A percentile compares a stretch with the other conserved stretches of the same genome.
These are phyloP conservation scores for Phytophthora hybrid DNA, from an alignment of 352 stramenopile species.

Conservation along the genomic window DNA sequence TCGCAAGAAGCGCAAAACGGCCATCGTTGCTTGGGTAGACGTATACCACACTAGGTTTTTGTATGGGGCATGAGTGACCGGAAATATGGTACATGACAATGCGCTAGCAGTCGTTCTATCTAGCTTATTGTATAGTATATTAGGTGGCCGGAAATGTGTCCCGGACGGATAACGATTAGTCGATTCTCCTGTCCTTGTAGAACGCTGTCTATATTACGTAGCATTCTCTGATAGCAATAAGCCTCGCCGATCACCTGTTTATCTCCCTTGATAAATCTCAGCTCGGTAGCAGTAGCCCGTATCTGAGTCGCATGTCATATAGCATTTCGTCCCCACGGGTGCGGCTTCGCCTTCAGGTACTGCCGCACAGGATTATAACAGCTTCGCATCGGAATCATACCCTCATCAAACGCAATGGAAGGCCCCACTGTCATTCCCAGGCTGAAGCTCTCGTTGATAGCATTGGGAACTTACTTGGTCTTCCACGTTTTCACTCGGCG, in stretches of 20 bases:
- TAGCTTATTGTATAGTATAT: too few relatives aligned
- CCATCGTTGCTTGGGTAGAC: too few relatives aligned
- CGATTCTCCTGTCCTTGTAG: not conserved
- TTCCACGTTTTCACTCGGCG: constrained; percentile 6
- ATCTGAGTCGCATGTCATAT: not conserved
- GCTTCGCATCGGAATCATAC: constrained; percentile 9
- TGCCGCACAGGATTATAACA: constrained; percentile 13
- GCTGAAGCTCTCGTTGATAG: not conserved
- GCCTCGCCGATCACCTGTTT: not conserved
- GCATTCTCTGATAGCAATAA: not conserved
- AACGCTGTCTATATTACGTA: constrained; percentile 12
- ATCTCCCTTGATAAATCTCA: constrained; percentile 11
- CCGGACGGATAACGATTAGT: constrained; percentile 17
- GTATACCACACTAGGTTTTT: too few relatives aligned
- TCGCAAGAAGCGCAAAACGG: too few relatives aligned
- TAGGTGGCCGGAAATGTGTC: too few relatives aligned
- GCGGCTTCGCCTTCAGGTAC: constrained; percentile 4
- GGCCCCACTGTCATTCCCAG: not conserved
- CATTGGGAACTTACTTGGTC: not conserved
- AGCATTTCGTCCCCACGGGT: constrained; percentile 9
- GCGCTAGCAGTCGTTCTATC: too few relatives aligned
- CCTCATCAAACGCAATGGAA: constrained; percentile 5
- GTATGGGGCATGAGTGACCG: too few relatives aligned
- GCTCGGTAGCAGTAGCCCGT: constrained; percentile 9
- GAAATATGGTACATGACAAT: too few relatives aligned